phyloP scores from a whole-genome alignment of 1,139 yeast species.

The Pichia sp. region DNA sequence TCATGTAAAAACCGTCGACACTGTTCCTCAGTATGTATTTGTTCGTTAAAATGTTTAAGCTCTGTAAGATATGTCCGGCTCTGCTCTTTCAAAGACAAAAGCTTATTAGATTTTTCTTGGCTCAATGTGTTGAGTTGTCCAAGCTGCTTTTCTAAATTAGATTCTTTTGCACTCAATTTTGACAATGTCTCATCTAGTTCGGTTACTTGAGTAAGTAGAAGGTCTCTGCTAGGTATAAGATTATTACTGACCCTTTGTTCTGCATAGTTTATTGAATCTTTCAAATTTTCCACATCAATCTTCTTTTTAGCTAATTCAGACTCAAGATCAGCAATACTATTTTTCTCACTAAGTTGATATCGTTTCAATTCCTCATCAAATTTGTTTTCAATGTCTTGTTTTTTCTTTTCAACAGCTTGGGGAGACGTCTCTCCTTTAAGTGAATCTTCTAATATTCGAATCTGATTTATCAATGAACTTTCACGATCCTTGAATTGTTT shows the following conservation, averaged over 20 bases:
- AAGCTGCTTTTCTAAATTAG: conserved; percentile 1
- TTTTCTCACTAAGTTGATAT: not conserved
- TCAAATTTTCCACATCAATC: too few relatives aligned
- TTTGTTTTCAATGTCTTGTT: not conserved
- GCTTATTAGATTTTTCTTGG: conserved; percentile 10
- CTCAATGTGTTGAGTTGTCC: conserved; percentile 6
- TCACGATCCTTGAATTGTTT: conserved; percentile 8
- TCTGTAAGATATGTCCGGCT: conserved; percentile 6
- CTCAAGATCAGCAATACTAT: not conserved
- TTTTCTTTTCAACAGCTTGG: not conserved
- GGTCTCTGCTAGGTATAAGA: too few relatives aligned
- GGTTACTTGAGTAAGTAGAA: conserved; percentile 1
- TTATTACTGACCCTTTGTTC: too few relatives aligned
- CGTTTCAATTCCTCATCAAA: conserved; percentile 2
- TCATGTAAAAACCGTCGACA: conserved; percentile 65
- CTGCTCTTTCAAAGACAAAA: conserved; percentile 8
- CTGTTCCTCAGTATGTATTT: conserved; percentile 35
- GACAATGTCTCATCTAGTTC: not conserved
- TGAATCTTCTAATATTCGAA: conserved; percentile 6
- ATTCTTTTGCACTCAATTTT: conserved; percentile 17
- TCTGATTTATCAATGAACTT: conserved; percentile 6
- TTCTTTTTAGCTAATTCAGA: not conserved
- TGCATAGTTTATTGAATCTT: too few relatives aligned
- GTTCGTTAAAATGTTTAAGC: not conserved
- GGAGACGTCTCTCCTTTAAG: conserved; percentile 1